Percentiles rank a stretch among this genome's conserved stretches.
phyloP scores from a whole-genome alignment of 352 stramenopile species.

The Phytophthora foliorum region DNA sequence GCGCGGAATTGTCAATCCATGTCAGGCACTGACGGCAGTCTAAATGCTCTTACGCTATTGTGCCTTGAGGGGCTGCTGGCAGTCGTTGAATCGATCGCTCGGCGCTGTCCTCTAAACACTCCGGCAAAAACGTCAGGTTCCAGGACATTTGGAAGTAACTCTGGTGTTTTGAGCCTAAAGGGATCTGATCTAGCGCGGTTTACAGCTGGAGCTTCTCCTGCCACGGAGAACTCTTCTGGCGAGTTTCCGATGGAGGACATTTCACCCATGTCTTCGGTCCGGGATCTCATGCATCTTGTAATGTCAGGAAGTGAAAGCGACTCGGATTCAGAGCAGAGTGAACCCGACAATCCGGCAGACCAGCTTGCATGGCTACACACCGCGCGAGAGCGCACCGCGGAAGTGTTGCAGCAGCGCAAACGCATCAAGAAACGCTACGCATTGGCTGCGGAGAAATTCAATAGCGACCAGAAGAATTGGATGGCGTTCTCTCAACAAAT shows the following conservation, averaged over 20 bases:
- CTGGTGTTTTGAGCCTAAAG: constrained; percentile 59
- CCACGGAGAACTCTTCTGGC: constrained; percentile 30
- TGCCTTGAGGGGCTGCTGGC: constrained; percentile 91
- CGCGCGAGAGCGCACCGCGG: constrained; percentile 85
- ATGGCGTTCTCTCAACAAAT: constrained; percentile 91
- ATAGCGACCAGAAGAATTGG: constrained; percentile 94
- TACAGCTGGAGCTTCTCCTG: constrained; percentile 46
- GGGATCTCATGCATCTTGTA: constrained; percentile 85
- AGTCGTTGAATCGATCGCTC: constrained; percentile 95
- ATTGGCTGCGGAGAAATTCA: constrained; percentile 95
- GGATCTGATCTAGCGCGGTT: constrained; percentile 79
- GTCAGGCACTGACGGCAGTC: constrained; percentile 60
- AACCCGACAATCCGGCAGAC: constrained; percentile 53
- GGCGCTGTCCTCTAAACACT: constrained; percentile 77
- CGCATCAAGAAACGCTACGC: constrained; percentile 92
- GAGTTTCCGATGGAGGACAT: constrained; percentile 82
- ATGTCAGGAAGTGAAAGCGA: constrained; percentile 86
- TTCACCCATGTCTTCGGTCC: constrained; percentile 85
- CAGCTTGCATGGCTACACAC: constrained; percentile 86
- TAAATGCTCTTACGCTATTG: constrained; percentile 78
- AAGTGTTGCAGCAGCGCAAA: constrained; percentile 93
- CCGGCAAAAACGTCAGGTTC: constrained; percentile 31
- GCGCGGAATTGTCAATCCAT: constrained; percentile 88
- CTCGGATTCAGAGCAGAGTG: constrained; percentile 70
- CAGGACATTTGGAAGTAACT: constrained; percentile 36